Conservation (phyloP, 2,329 filamentous ascomycete genomes). For the Pseudofabraea citricarpa region DNA sequence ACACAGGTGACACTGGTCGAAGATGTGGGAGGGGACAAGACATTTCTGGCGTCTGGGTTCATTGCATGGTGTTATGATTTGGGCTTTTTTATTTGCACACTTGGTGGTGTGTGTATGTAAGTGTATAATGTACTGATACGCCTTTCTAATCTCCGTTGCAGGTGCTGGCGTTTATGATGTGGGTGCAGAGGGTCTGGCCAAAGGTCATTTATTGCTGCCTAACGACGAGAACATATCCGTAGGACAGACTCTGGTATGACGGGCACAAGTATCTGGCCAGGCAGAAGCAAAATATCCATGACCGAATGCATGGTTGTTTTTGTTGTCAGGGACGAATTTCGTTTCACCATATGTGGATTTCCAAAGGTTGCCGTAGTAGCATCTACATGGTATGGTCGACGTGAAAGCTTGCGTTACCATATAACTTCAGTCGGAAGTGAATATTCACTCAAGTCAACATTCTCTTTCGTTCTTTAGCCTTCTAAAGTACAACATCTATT, state of each 20-base stretch:
- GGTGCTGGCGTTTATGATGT: not conserved
- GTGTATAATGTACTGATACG: constrained; percentile 12
- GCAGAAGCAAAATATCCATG: not conserved
- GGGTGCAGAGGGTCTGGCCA: not conserved
- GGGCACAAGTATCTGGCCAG: not conserved
- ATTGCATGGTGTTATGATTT: constrained; percentile 17
- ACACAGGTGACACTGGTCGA: constrained; percentile 22
- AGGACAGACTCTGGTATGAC: not conserved
- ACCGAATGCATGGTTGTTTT: not conserved
- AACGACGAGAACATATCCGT: not conserved
- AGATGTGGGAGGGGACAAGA: not conserved
- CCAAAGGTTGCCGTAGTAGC: too few relatives aligned
- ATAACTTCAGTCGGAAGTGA: too few relatives aligned
- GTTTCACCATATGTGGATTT: too few relatives aligned
- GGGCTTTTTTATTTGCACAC: constrained; percentile 3
- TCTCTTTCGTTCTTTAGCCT: too few relatives aligned
- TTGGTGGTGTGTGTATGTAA: constrained; percentile 14
- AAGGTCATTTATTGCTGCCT: constrained; percentile 1
- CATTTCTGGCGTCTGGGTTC: constrained; percentile 4
- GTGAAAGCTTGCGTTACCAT: too few relatives aligned
- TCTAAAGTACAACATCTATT: too few relatives aligned
- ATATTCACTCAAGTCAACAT: too few relatives aligned
- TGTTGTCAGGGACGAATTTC: too few relatives aligned
- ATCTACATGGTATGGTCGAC: too few relatives aligned
- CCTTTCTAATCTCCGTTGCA: constrained; percentile 5